Evolutionary conservation across 2,329 filamentous ascomycete genomes (phyloP).

Genomic region (Alternaria ethzedia): DNA sequence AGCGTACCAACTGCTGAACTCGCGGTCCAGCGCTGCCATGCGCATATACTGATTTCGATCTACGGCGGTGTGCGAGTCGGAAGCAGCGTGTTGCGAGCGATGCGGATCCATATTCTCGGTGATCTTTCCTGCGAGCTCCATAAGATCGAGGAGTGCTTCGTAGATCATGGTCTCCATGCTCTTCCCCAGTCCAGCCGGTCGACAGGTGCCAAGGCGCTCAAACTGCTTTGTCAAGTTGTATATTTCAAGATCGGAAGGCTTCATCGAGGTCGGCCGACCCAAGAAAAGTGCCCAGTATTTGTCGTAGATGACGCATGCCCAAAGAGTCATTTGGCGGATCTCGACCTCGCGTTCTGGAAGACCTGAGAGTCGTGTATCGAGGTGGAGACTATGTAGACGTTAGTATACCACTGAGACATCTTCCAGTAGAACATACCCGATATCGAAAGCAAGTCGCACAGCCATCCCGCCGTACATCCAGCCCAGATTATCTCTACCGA

Average conservation of each 20-base stretch:
- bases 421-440: slow-evolving; percentile 26
- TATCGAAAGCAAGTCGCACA: slow-evolving; percentile 33
- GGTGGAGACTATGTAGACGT: slow-evolving; percentile 53
- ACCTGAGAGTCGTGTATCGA: slow-evolving; percentile 52
- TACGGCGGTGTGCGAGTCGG: slow-evolving; percentile 29
- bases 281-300: slow-evolving; percentile 63
- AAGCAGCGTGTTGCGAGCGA: slow-evolving; percentile 34
- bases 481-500: slow-evolving; percentile 61
- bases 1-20: slow-evolving; percentile 63
- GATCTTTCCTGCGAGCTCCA: slow-evolving; percentile 62
- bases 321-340: slow-evolving; percentile 60
- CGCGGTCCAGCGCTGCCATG: slow-evolving; percentile 59
- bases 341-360: slow-evolving; percentile 56
- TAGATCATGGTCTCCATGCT: slow-evolving; percentile 54
- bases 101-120: slow-evolving; percentile 53
- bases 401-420: not conserved
- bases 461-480: slow-evolving; percentile 61
- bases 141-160: slow-evolving; percentile 61
- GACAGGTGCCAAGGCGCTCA: slow-evolving; percentile 51
- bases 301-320: slow-evolving; percentile 61
- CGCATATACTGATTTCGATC: slow-evolving; percentile 59
- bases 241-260: slow-evolving; percentile 58
- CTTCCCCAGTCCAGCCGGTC: slow-evolving; percentile 42
- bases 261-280: slow-evolving; percentile 61
- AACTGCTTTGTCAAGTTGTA: slow-evolving; percentile 57